Conservation (phyloP, 2,329 filamentous ascomycete species). For the Cercospora brassicicola region DNA sequence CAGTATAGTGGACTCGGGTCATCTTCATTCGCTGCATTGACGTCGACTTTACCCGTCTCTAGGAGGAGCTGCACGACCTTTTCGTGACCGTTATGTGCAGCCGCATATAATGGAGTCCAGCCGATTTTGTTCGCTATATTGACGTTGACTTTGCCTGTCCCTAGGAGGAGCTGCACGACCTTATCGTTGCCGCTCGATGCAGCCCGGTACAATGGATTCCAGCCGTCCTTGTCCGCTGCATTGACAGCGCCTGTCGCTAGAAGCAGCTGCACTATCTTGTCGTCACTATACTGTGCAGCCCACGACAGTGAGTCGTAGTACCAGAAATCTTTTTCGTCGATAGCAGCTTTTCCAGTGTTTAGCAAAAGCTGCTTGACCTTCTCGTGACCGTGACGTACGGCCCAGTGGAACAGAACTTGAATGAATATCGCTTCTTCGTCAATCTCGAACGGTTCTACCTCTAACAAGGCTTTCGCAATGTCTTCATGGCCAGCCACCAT, state of each 20-base stretch:
- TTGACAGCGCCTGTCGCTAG: neutral
- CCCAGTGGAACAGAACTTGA: neutral
- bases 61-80: neutral
- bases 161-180: neutral
- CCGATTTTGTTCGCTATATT: no score
- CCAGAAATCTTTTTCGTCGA: no score
- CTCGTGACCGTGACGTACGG: neutral
- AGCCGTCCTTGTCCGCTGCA: neutral
- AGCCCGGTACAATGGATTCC: neutral
- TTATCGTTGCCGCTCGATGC: neutral
- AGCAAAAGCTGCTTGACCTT: neutral
- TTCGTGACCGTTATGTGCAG: fast-evolving
- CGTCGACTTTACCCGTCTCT: no score
- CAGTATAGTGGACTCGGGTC: no score
- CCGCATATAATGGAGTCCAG: neutral
- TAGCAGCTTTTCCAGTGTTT: neutral
- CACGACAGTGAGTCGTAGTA: neutral
- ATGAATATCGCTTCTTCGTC: neutral
- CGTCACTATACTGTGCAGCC: neutral
- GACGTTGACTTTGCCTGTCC: neutral
- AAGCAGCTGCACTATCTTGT: no score
- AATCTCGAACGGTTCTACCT: neutral
- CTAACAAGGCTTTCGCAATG: neutral
- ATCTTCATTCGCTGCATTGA: no score
- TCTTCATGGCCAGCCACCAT: neutral